A percentile compares a stretch with the other conserved stretches of the same genome.
phyloP scores from a whole-genome alignment of 1,284 basidiomycete genomes.

The Agaricales sp. region DNA sequence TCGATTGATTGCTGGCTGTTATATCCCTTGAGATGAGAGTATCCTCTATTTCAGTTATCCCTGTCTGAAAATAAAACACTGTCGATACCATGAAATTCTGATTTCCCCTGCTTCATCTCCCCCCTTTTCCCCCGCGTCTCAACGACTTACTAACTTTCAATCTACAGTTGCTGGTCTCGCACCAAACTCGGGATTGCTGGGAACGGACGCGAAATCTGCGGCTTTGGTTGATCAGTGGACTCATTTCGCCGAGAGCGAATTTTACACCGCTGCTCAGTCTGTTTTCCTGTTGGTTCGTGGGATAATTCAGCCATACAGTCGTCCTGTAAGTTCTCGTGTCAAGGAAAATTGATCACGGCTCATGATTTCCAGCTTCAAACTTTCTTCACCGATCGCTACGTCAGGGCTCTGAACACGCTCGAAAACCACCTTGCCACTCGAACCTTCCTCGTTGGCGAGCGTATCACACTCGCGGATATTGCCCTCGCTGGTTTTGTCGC shows the following conservation, averaged over 20 bases:
- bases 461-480: slow-evolving; percentile 91
- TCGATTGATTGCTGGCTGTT: slow-evolving; percentile 18
- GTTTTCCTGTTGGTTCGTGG: slow-evolving; percentile 24
- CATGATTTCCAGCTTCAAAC: not conserved
- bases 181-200: slow-evolving; percentile 60
- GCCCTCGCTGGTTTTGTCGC: slow-evolving; percentile 51
- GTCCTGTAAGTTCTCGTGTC: slow-evolving; percentile 29
- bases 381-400: not conserved
- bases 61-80: slow-evolving; percentile 45
- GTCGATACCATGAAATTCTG: slow-evolving; percentile 45
- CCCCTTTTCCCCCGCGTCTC: no score
- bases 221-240: slow-evolving; percentile 65
- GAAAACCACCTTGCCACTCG: slow-evolving; percentile 67
- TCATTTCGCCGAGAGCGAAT: slow-evolving; percentile 52
- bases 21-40: slow-evolving; percentile 21
- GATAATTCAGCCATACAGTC: slow-evolving; percentile 37
- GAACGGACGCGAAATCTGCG: slow-evolving; percentile 40
- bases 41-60: slow-evolving; percentile 41
- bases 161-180: slow-evolving; percentile 60
- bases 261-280: slow-evolving; percentile 21
- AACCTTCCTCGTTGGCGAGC: slow-evolving; percentile 91
- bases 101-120: slow-evolving; percentile 15
- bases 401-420: slow-evolving; percentile 23
- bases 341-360: slow-evolving; percentile 11
- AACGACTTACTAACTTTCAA: slow-evolving; percentile 10